phyloP scores from a whole-genome alignment of 2,329 filamentous ascomycete species.

The Zymoseptoria passerinii region DNA sequence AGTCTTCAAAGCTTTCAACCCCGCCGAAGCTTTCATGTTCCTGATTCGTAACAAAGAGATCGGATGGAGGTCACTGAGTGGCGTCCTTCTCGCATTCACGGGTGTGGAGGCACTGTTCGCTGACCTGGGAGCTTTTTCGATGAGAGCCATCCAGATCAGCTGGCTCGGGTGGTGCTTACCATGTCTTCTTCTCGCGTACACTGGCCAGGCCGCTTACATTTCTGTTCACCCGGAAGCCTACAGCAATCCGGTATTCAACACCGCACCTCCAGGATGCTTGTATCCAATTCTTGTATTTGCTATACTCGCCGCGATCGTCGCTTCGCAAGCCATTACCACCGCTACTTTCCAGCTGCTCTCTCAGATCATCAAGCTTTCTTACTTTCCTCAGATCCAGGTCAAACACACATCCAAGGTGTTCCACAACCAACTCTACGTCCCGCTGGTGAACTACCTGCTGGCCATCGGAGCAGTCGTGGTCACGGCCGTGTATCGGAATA shows the following conservation, averaged over 20 bases:
- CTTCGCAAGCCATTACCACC: slow-evolving; percentile 71
- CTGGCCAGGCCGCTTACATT: slow-evolving; percentile 68
- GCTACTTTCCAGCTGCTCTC: slow-evolving; percentile 55
- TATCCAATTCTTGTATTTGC: slow-evolving; percentile 62
- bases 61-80: slow-evolving; percentile 57
- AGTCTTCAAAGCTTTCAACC: slow-evolving; percentile 46
- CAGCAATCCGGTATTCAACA: slow-evolving; percentile 66
- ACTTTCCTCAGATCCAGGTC: slow-evolving; percentile 68
- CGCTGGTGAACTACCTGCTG: slow-evolving; percentile 66
- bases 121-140: slow-evolving; percentile 62
- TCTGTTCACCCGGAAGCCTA: slow-evolving; percentile 51
- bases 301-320: slow-evolving; percentile 60
- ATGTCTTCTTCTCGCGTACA: slow-evolving; percentile 58
- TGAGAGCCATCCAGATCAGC: slow-evolving; percentile 59
- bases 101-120: slow-evolving; percentile 74
- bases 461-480: slow-evolving; percentile 70
- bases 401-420: slow-evolving; percentile 62
- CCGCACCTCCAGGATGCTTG: slow-evolving; percentile 58
- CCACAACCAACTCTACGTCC: slow-evolving; percentile 69
- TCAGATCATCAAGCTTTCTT: slow-evolving; percentile 64
- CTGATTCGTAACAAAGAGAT: slow-evolving; percentile 50
- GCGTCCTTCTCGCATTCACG: slow-evolving; percentile 65
- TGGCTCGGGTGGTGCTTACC: slow-evolving; percentile 63
- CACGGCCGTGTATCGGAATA: slow-evolving; percentile 45
- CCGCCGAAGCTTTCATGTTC: slow-evolving; percentile 53